phyloP scores from a whole-genome alignment of 2,329 filamentous ascomycete species.

The Ophiostoma quercus region DNA sequence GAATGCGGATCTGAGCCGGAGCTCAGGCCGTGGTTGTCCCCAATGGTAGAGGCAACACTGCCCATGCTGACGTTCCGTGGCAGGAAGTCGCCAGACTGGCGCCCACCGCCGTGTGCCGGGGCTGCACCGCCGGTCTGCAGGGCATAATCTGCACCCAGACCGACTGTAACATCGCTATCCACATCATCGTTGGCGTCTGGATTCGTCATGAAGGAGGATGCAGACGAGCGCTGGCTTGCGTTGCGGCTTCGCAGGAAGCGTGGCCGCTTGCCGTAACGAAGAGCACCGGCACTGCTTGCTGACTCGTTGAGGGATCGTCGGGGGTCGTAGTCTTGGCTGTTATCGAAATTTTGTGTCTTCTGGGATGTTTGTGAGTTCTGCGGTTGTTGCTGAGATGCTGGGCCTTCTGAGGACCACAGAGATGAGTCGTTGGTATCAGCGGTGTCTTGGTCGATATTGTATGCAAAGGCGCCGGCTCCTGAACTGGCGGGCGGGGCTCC shows the following conservation, averaged over 20 bases:
- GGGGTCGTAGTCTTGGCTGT: constrained; percentile 9
- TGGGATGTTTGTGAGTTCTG: background rate
- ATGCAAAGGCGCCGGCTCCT: background rate
- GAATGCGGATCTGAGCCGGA: background rate
- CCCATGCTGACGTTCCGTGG: constrained; percentile 79
- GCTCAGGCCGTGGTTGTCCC: constrained; percentile 47
- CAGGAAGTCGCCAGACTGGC: constrained; percentile 51
- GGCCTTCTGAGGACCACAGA: background rate
- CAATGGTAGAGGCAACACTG: constrained; percentile 74
- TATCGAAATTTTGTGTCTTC: background rate
- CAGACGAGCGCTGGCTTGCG: constrained; percentile 55
- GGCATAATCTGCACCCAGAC: constrained; percentile 66
- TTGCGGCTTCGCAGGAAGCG: constrained; percentile 55
- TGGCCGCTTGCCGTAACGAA: constrained; percentile 46
- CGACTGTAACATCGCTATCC: constrained; percentile 69
- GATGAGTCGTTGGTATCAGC: constrained; percentile 4
- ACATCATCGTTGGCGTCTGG: constrained; percentile 53
- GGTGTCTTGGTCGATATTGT: background rate
- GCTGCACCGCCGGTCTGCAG: constrained; percentile 74
- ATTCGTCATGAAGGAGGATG: constrained; percentile 54
- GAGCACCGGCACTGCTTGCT: constrained; percentile 32
- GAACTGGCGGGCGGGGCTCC: background rate
- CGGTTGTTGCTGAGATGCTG: background rate
- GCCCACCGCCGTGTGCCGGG: constrained; percentile 49
- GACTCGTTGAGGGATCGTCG: constrained; percentile 30